Base-by-base conservation (phyloP, 177 flowering plant genomes). In the Tripterygium wilfordii region DNA sequence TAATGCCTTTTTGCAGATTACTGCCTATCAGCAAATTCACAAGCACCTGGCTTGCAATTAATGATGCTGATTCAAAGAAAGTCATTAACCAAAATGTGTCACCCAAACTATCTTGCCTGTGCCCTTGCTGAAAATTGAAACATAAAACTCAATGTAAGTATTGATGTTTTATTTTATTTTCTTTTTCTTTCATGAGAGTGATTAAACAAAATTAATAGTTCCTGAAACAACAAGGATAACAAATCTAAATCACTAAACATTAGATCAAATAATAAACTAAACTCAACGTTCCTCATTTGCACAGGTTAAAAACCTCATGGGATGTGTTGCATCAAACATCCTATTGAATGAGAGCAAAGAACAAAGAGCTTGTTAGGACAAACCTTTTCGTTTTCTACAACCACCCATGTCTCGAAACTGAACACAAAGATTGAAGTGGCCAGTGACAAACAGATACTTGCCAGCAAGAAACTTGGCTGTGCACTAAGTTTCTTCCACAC, bases 51-150 rank as follows among this genome's bases (percentile, higher is more conserved):
- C 94, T 82, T 56, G 82, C 96, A 62, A 92, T 69, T 12, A 77
- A 64, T 51, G 81, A 78, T 29, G 69, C 89, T 43, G 96, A 80
- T 64, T 80, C 85, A 38, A 62, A 70, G 60, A 86, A 80, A 20
- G 73, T 69, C 96, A 88, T 88, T 32, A 84, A 57, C 96, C 96
- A 92, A 65, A 82, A 82, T 15, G 79, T 82, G 31, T 88, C 96
- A 55, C 50, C 78, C 63, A 92, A 59, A 20, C 66, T 28, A 62
- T 86, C 96, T 61, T 66, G 74, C 61, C 89, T 71, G 51, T 83
- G 70, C 39, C 88, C 88, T 54, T 57, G 71, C 96, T 92, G 84
- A 55, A 72, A 57, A 59, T 3, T 43, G n/a, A n/a, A n/a, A n/a
- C n/a, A n/a, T n/a, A n/a, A n/a, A n/a, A n/a, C n/a, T n/a, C n/a